Evolutionary conservation across 2,329 filamentous ascomycete species (phyloP), one percentile per base, ranked within the genome.

Genomic region (Lecanicillium sp.): DNA sequence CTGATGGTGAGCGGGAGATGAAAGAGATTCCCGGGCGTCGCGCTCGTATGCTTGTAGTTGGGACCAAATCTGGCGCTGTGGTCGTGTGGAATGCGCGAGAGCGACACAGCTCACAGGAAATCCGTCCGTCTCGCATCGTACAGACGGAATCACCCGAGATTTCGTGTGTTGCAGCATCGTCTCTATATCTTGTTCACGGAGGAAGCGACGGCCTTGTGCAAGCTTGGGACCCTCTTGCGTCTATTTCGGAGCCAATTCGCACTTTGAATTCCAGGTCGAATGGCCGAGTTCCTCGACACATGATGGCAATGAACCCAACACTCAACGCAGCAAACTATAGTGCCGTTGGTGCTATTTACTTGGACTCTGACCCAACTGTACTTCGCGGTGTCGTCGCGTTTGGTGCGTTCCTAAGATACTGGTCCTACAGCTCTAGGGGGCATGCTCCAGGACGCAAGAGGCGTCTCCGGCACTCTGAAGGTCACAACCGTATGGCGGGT

Each of bases 131-230:
- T n/a, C 80, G 87, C 19, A 70, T 83, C 36, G 89, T 96, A 33
- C 79, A 89, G 51, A 96, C 92, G 0, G 87, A 94, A 33, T 96
- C 90, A 0, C 88, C 90, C 0, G 76, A 87, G 54, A 80, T 96
- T 14, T 85, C 88, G 0, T 86, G 80, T 44, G 61, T 98, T 13
- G 92, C 83, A 5, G 59, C 95, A 33, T 87, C 88, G 2, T 84
- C 87, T 2, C 67, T 98, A 13, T 94, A 94, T 54, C 64, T 98
- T 13, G 84, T 96, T 6, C 86, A 95, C 56, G 92, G 92, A 35
- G 92, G 92, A 18, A 95, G 85, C 48, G 92, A 98, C 60, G 90
- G 92, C 1, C 74, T 96, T 3, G 90, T 95, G 4, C 92, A 96
- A 58, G 85, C 88, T 5, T 98, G 92, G 92, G 92, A 98, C 63